Evolutionary conservation across 371 early-diverging fungal species (phyloP).

Genomic region (Apophysomyces elegans): DNA sequence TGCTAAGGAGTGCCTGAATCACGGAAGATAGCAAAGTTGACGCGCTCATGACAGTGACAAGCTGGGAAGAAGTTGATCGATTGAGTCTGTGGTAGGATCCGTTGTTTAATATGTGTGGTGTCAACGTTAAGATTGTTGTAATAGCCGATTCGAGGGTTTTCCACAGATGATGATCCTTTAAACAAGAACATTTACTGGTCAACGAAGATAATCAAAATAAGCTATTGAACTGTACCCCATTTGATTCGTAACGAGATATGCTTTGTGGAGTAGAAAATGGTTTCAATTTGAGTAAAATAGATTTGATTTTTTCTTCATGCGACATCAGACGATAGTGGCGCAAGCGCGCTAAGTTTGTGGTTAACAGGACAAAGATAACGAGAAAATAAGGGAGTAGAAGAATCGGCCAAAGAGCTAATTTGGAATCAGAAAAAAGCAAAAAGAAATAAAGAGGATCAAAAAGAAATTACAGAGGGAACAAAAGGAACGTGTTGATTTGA

Average conservation of each 20-base stretch:
- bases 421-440: too few species aligned
- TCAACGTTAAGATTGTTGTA: conserved; percentile 13
- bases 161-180: conserved; percentile 1
- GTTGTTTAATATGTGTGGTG: conserved; percentile 13
- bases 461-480: not conserved
- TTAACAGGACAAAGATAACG: not conserved
- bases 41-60: conserved; percentile 10
- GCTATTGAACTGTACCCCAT: not conserved
- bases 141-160: conserved; percentile 14
- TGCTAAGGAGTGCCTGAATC: conserved; percentile 7
- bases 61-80: conserved; percentile 2
- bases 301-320: conserved; percentile 12
- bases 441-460: not conserved
- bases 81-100: conserved; percentile 8
- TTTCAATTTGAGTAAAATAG: conserved; percentile 3
- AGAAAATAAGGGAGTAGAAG: not conserved
- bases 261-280: conserved; percentile 1
- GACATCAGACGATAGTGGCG: conserved; percentile 6
- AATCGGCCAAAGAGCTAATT: too few species aligned
- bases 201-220: not conserved
- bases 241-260: conserved; percentile 8
- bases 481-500: conserved; percentile 1
- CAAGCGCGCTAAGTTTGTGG: conserved; percentile 1
- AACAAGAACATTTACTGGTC: not conserved
- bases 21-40: conserved; percentile 13